These are phyloP conservation scores for Candida nanaspora DNA, from an alignment of 805 yeast genomes.

Conservation along the genomic window DNA sequence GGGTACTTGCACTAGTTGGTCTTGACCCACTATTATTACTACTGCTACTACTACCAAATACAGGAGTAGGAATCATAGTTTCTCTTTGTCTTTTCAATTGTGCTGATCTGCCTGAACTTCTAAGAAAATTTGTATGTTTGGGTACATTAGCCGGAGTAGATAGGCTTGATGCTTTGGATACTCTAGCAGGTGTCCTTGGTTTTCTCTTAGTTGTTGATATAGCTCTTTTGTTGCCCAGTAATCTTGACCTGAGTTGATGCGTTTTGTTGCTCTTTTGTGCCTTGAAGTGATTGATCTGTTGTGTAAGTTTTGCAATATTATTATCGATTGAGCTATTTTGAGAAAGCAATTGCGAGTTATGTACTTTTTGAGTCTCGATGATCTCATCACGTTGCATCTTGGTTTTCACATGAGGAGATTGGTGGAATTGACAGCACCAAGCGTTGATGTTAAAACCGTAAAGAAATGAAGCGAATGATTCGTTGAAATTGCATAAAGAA, in stretches of 20 bases:
- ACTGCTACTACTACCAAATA: background rate
- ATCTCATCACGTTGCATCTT: background rate
- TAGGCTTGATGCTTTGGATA: too few relatives aligned
- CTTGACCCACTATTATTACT: too few relatives aligned
- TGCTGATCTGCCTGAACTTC: background rate
- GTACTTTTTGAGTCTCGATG: too few relatives aligned
- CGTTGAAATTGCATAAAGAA: conserved; percentile 1
- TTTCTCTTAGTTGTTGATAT: background rate
- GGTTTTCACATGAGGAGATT: conserved; percentile 10
- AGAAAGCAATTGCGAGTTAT: too few relatives aligned
- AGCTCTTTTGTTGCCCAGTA: too few relatives aligned
- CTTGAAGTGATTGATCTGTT: too few relatives aligned
- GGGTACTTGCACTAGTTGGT: too few relatives aligned
- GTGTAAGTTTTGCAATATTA: too few relatives aligned
- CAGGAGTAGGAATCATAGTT: background rate
- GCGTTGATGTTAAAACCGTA: conserved; percentile 81
- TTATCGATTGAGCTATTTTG: too few relatives aligned
- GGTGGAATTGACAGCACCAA: conserved; percentile 73
- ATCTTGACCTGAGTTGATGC: too few relatives aligned
- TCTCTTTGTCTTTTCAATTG: background rate
- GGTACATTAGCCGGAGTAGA: background rate
- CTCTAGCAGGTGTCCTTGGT: conserved; percentile 24
- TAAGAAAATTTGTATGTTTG: background rate
- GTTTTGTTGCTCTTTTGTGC: too few relatives aligned
- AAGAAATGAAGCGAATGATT: conserved; percentile 37